A percentile compares a stretch with the other conserved stretches of the same genome.
These are phyloP conservation scores for Glonium stellatum DNA, from an alignment of 495 filamentous ascomycete species.

Conservation along the genomic window DNA sequence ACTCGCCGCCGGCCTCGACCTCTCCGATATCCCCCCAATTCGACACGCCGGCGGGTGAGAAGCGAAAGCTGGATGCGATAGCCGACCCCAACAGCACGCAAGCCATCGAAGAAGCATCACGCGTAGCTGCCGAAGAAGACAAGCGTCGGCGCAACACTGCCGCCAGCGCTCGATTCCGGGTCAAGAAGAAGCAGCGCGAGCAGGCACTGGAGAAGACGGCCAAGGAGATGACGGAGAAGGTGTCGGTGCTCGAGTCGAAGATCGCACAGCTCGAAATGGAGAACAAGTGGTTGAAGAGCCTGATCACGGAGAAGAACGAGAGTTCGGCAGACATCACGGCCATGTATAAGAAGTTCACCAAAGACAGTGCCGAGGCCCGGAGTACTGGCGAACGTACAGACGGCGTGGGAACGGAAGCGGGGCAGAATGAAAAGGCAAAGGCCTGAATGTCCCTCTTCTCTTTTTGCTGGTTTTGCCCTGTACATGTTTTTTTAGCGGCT, in stretches of 20 bases:
- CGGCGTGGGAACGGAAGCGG: constrained; percentile 20
- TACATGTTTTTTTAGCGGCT: neutral
- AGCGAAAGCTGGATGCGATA: constrained; percentile 46
- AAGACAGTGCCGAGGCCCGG: constrained; percentile 17
- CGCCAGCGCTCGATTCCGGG: constrained; percentile 86
- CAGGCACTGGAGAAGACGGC: constrained; percentile 83
- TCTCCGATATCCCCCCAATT: constrained; percentile 29
- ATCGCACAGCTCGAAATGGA: constrained; percentile 87
- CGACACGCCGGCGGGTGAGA: constrained; percentile 38
- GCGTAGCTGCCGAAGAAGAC: constrained; percentile 87
- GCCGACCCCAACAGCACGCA: constrained; percentile 32
- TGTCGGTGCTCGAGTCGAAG: constrained; percentile 66
- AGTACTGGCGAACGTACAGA: constrained; percentile 24
- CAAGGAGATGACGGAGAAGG: constrained; percentile 85
- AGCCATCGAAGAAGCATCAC: constrained; percentile 61
- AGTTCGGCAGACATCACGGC: constrained; percentile 36
- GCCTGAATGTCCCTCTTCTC: constrained; percentile 23
- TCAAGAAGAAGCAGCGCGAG: constrained; percentile 99
- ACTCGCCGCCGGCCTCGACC: constrained; percentile 41
- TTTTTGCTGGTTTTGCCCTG: neutral
- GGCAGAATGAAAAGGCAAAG: constrained; percentile 19
- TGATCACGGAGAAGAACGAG: constrained; percentile 87
- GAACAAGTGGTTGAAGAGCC: constrained; percentile 92
- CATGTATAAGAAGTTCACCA: constrained; percentile 16
- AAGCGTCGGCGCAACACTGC: constrained; percentile 95